Evolutionary conservation across 441 rosid species (phyloP).

Genomic region (Isatis lusitanica): DNA sequence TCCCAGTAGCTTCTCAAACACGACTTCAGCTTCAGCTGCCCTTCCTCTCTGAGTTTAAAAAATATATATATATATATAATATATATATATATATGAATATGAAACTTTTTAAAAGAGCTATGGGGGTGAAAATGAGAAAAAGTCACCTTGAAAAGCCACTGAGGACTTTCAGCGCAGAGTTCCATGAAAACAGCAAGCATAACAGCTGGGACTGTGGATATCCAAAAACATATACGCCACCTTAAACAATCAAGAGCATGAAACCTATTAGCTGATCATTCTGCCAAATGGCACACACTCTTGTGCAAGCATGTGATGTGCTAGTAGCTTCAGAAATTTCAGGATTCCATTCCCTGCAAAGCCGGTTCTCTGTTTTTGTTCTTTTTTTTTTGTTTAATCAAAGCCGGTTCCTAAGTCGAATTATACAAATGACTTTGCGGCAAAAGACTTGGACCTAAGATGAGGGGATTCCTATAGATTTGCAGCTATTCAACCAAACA

Average conservation of each 20-base stretch:
- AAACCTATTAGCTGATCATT: conserved; percentile 16
- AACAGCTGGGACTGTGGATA: conserved; percentile 80
- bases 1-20: conserved; percentile 66
- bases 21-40: conserved; percentile 66
- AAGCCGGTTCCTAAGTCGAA: background rate
- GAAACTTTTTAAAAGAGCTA: conserved; percentile 2
- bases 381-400: background rate
- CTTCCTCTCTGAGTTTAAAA: conserved; percentile 57
- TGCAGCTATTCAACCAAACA: conserved; percentile 2
- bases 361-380: background rate
- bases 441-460: conserved; percentile 4
- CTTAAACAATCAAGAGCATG: conserved; percentile 41
- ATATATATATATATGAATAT: no score
- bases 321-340: background rate
- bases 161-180: conserved; percentile 89
- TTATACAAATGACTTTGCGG: conserved; percentile 1
- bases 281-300: conserved; percentile 3
- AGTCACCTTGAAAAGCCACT: conserved; percentile 93
- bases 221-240: conserved; percentile 97
- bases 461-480: background rate
- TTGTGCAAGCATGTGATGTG: conserved; percentile 17
- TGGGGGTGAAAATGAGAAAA: conserved; percentile 18
- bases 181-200: conserved; percentile 71
- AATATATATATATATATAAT: no score
- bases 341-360: conserved; percentile 6